Evolutionary conservation across 1,284 basidiomycete genomes (phyloP).

Genomic region (Hypsizygus ulmarius): DNA sequence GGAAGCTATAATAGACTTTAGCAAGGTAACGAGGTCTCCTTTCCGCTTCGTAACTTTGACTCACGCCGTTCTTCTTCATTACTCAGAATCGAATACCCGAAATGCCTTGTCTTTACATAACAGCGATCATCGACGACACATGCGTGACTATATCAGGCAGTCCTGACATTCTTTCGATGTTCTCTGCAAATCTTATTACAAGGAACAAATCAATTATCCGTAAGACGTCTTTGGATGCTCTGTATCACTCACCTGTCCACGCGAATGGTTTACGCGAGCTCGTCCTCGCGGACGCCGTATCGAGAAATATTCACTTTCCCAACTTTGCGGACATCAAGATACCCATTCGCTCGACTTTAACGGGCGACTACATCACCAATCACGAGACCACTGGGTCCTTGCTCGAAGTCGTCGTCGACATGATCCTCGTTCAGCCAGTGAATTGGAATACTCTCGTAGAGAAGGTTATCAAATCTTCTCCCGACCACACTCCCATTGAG

Average conservation of each 20-base stretch:
- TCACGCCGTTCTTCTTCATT: slow-evolving; percentile 8
- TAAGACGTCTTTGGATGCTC: slow-evolving; percentile 43
- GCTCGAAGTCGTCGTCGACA: slow-evolving; percentile 50
- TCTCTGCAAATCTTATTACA: slow-evolving; percentile 36
- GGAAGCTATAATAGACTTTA: slow-evolving; percentile 37
- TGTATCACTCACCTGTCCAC: slow-evolving; percentile 53
- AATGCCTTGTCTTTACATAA: slow-evolving; percentile 40
- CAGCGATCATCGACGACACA: slow-evolving; percentile 45
- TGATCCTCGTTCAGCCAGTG: slow-evolving; percentile 55
- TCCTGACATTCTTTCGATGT: slow-evolving; percentile 46
- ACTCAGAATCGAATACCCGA: slow-evolving; percentile 20
- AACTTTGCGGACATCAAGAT: slow-evolving; percentile 40
- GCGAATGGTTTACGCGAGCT: slow-evolving; percentile 31
- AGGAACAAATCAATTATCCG: slow-evolving; percentile 33
- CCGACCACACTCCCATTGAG: slow-evolving; percentile 25
- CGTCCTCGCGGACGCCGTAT: slow-evolving; percentile 44
- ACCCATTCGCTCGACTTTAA: slow-evolving; percentile 48
- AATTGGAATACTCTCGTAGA: slow-evolving; percentile 49
- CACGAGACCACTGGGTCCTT: slow-evolving; percentile 32
- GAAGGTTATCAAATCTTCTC: slow-evolving; percentile 28
- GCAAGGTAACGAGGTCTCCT: slow-evolving; percentile 28
- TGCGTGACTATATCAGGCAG: slow-evolving; percentile 58
- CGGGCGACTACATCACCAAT: slow-evolving; percentile 38
- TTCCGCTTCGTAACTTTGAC: slow-evolving; percentile 7
- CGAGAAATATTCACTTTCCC: slow-evolving; percentile 50